Conservation (phyloP, 2,329 filamentous ascomycete species). For the Claviceps fusiformis region DNA sequence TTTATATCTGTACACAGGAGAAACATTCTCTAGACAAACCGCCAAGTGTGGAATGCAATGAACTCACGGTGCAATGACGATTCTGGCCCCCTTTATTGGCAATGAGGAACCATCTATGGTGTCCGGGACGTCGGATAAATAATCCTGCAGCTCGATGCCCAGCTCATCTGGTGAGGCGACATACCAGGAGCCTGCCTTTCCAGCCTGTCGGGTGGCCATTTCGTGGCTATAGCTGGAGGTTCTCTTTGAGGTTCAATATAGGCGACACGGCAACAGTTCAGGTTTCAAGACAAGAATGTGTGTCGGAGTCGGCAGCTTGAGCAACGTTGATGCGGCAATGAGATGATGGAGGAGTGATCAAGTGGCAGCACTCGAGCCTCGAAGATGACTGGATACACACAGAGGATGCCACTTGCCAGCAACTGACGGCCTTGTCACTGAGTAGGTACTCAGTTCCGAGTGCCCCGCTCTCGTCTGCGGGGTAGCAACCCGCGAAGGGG, state of each 20-base stretch:
- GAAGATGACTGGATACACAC: background rate
- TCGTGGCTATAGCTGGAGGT: background rate
- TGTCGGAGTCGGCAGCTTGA: background rate
- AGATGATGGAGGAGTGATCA: background rate
- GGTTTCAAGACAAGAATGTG: background rate
- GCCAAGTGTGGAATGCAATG: background rate
- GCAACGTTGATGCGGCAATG: background rate
- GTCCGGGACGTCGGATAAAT: slow-evolving; percentile 57
- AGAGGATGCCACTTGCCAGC: too few species aligned
- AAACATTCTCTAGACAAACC: too few species aligned
- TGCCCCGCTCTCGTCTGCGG: background rate
- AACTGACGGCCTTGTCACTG: background rate
- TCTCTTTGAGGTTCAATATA: background rate
- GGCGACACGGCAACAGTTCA: background rate
- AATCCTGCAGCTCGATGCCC: slow-evolving; percentile 55
- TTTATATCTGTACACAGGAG: background rate
- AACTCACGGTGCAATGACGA: slow-evolving; percentile 86
- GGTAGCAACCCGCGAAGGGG: background rate
- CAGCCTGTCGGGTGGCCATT: slow-evolving; percentile 4
- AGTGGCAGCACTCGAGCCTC: background rate
- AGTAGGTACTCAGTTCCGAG: background rate
- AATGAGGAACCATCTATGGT: slow-evolving; percentile 44
- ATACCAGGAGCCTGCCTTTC: slow-evolving; percentile 87
- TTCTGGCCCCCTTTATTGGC: slow-evolving; percentile 60
- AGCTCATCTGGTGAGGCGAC: slow-evolving; percentile 45